These are phyloP conservation scores for Diaporthe destruens DNA, from an alignment of 2,329 filamentous ascomycete species.

Conservation along the genomic window DNA sequence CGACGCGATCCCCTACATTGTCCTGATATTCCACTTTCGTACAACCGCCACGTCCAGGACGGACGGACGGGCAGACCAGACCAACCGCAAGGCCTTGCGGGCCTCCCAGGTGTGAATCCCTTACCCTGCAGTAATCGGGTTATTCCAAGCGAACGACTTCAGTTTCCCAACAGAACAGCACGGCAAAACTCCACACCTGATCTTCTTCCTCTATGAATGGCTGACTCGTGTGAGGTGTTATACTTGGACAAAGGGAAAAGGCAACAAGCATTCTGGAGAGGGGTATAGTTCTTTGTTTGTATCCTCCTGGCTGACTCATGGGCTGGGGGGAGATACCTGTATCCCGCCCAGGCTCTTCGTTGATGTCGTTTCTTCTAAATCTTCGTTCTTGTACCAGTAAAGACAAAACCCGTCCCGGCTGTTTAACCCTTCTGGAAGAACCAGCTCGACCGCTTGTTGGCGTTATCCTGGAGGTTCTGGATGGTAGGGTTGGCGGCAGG, in stretches of 20 bases:
- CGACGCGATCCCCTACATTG: background rate
- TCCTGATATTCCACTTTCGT: background rate
- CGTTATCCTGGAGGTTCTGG: constrained; percentile 64
- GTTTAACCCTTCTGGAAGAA: constrained; percentile 74
- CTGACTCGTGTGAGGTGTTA: constrained; percentile 31
- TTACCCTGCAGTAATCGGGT: constrained; percentile 3
- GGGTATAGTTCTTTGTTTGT: constrained; percentile 39
- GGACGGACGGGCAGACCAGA: constrained; percentile 8
- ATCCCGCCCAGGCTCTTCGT: constrained; percentile 31
- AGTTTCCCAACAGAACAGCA: constrained; percentile 18
- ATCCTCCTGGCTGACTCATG: constrained; percentile 34
- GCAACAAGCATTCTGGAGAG: constrained; percentile 34
- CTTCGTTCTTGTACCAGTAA: constrained; percentile 22
- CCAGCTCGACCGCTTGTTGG: constrained; percentile 80
- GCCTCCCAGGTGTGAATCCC: constrained; percentile 13
- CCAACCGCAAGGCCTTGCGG: background rate
- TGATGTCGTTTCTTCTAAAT: constrained; percentile 29
- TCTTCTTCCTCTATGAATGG: constrained; percentile 38
- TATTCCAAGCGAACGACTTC: constrained; percentile 38
- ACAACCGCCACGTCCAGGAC: constrained; percentile 3
- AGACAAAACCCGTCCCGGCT: constrained; percentile 14
- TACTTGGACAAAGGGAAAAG: constrained; percentile 39
- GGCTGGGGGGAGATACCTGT: constrained; percentile 33
- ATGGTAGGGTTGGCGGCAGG: constrained; percentile 67
- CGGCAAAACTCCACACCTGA: constrained; percentile 23